Evolutionary conservation across 768 basidiomycete genomes (phyloP).

Genomic region (Chalciporus chontae): DNA sequence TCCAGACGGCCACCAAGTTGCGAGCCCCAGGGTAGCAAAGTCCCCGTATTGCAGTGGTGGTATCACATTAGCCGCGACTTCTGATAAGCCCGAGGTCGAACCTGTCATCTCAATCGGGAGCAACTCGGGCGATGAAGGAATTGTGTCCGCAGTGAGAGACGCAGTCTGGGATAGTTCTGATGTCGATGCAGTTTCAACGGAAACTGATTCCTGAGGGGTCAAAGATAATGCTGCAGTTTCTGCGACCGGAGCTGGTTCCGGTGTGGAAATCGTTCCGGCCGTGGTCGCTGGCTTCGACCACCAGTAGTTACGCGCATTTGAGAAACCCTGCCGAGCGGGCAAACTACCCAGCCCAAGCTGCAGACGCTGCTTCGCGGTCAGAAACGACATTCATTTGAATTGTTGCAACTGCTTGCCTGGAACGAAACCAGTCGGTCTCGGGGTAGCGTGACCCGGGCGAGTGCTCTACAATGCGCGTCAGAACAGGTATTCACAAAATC

Average conservation of each 20-base stretch:
- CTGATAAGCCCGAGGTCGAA: constrained; percentile 14
- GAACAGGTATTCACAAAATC: not conserved
- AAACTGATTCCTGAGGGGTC: not conserved
- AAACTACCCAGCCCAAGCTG: constrained; percentile 1
- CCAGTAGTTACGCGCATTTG: constrained; percentile 29
- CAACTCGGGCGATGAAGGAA: constrained; percentile 5
- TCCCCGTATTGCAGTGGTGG: constrained; percentile 68
- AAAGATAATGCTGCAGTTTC: not conserved
- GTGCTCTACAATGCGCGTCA: constrained; percentile 17
- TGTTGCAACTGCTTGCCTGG: constrained; percentile 17
- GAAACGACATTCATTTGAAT: not conserved
- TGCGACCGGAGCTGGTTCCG: constrained; percentile 5
- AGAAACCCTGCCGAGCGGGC: constrained; percentile 10
- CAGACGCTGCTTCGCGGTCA: constrained; percentile 8
- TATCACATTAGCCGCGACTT: constrained; percentile 25
- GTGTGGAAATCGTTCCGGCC: not conserved
- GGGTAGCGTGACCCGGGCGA: constrained; percentile 9
- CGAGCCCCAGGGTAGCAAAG: constrained; percentile 63
- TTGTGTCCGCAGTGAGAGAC: not conserved
- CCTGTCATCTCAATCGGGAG: constrained; percentile 4
- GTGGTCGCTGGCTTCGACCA: constrained; percentile 25
- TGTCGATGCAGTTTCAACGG: not conserved
- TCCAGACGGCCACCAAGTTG: constrained; percentile 65
- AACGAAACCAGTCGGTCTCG: constrained; percentile 10
- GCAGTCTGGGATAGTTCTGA: not conserved